Percentiles rank a stretch among this genome's conserved stretches.
Evolutionary conservation across 129 eudicot genomes (phyloP).

Genomic region (Rutidosis leptorrhynchoides): DNA sequence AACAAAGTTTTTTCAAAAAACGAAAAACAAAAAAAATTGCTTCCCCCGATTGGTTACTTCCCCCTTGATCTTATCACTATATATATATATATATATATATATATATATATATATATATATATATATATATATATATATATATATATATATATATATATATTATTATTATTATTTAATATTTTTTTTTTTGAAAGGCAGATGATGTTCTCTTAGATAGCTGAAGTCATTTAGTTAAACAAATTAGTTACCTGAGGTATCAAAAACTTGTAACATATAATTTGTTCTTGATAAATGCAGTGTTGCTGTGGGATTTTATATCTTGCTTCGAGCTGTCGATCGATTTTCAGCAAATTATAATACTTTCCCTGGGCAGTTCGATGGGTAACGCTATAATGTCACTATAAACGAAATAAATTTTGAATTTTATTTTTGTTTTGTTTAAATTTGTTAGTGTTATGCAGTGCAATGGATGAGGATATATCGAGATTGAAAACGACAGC

Average conservation of each 20-base stretch:
- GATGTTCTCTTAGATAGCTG: no score
- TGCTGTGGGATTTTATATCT: slow-evolving; percentile 84
- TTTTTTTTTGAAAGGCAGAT: no score
- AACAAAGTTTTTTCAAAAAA: no score
- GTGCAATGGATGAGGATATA: slow-evolving; percentile 93
- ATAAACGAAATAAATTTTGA: not conserved
- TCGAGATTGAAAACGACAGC: slow-evolving; percentile 88
- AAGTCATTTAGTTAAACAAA: no score
- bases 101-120: no score
- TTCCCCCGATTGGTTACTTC: no score
- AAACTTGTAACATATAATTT: not conserved
- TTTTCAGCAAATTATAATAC: slow-evolving; percentile 72
- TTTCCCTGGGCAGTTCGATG: slow-evolving; percentile 98
- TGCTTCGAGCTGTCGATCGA: slow-evolving; percentile 94
- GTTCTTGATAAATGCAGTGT: slow-evolving; percentile 39
- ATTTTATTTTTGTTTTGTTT: not conserved
- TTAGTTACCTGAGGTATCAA: not conserved
- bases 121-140: no score
- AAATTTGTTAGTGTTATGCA: slow-evolving; percentile 23
- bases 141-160: no score
- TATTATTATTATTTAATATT: no score
- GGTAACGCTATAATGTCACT: slow-evolving; percentile 44
- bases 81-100: no score
- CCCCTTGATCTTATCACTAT: no score
- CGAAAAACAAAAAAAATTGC: no score